A percentile compares a stretch with the other conserved stretches of the same genome.
Evolutionary conservation across 2,329 filamentous ascomycete genomes (phyloP).

Genomic region (Fusarium penzigii): DNA sequence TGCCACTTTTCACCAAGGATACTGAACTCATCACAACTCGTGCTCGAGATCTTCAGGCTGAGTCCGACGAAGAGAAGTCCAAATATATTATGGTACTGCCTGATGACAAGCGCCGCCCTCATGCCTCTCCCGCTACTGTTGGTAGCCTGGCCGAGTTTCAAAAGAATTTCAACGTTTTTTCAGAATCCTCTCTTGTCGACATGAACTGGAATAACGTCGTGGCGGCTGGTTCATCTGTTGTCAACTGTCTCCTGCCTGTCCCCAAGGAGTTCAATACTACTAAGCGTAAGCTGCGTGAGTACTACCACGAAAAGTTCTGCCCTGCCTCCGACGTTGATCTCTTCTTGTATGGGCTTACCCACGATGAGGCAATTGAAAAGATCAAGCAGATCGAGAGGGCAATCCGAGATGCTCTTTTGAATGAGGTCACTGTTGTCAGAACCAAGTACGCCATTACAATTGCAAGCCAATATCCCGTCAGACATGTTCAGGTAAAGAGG

Average conservation of each 20-base stretch:
- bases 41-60: conserved; percentile 58
- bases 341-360: conserved; percentile 78
- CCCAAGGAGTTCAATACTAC: conserved; percentile 61
- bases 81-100: conserved; percentile 71
- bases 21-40: conserved; percentile 61
- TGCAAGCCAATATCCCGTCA: conserved; percentile 77
- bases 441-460: conserved; percentile 90
- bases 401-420: conserved; percentile 75
- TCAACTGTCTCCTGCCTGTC: conserved; percentile 75
- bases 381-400: conserved; percentile 77
- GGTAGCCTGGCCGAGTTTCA: conserved; percentile 68
- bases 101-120: conserved; percentile 58
- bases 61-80: conserved; percentile 61
- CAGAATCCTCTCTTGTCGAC: conserved; percentile 73
- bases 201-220: conserved; percentile 83
- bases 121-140: conserved; percentile 69
- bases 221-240: conserved; percentile 77
- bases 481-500: conserved; percentile 65
- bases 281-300: conserved; percentile 66
- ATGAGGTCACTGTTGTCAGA: conserved; percentile 80
- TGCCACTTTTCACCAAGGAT: conserved; percentile 64
- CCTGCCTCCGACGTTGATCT: conserved; percentile 86
- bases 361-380: conserved; percentile 78
- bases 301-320: conserved; percentile 79
- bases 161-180: conserved; percentile 79